Evolutionary conservation across 345 rosid genomes (phyloP), one percentile per base, ranked within the genome.

Genomic region (Triadica sebifera): DNA sequence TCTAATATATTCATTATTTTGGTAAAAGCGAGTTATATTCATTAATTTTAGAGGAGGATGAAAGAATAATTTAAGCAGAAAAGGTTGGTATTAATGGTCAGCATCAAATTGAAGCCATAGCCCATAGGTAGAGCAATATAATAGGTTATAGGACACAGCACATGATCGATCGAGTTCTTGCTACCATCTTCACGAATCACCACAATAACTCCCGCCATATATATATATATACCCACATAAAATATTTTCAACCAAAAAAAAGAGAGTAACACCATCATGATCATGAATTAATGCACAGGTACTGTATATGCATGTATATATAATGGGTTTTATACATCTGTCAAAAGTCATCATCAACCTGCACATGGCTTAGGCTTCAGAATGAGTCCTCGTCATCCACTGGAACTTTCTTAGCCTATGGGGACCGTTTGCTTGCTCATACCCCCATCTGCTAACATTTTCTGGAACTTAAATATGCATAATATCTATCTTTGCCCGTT

Each of bases 351-450:
- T 78, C 39, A 69, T 78, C 82, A 75, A 69, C 61, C 69, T 61
- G 51, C 87, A 81, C 85, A 75, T 81, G 85, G 83, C 50, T 59
- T 70, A 68, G 68, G 60, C 50, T 52, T 68, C 20, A 61, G 50
- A 39, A 51, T 12, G 49, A 39, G 47, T 58, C 51, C 79, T 81
- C 81, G 77, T 69, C 79, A 81, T 68, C 57, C 79, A 57, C 72
- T 77, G 77, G 75, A 79, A 68, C 66, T 79, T 69, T 79, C 75
- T 67, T 72, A 53, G 22, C 34, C 71, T 12, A 8, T 8, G 85
- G 86, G 85, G 85, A 81, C 85, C 83, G 66, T 72, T 25, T n/a
- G 37, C 37, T 63, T 20, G 2, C 34, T 25, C 8, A 60, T 24
- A n/a, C n/a, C 1, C 59, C n/a, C 59, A 55, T 19, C 9, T 55